Conservation (phyloP, 2,329 filamentous ascomycete species). For the Colletotrichum tropicicola region DNA sequence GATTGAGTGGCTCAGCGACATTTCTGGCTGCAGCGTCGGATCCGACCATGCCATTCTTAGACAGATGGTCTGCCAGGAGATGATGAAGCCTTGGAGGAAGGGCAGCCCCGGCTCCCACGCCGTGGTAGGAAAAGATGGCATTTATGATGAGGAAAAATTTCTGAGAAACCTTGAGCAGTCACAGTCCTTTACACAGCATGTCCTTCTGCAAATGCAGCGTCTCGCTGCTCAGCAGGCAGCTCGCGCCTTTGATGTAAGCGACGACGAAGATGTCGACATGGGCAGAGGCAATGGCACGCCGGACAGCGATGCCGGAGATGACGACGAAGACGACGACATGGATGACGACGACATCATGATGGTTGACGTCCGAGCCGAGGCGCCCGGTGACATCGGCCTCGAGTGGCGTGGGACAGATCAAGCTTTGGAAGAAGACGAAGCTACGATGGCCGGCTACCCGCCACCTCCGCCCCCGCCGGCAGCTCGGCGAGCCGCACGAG, state of each 20-base stretch:
- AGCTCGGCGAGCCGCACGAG: slow-evolving; percentile 51
- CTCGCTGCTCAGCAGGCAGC: slow-evolving; percentile 33
- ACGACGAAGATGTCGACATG: slow-evolving; percentile 41
- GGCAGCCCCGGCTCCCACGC: slow-evolving; percentile 87
- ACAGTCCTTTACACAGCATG: slow-evolving; percentile 46
- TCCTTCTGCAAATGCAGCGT: slow-evolving; percentile 40
- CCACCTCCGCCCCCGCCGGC: slow-evolving; percentile 66
- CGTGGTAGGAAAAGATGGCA: slow-evolving; percentile 78
- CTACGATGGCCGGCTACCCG: slow-evolving; percentile 79
- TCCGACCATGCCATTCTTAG: slow-evolving; percentile 82
- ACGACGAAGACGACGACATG: slow-evolving; percentile 53
- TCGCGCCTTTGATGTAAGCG: slow-evolving; percentile 49
- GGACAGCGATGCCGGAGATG: slow-evolving; percentile 29
- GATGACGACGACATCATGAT: slow-evolving; percentile 68
- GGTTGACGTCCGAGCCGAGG: slow-evolving; percentile 59
- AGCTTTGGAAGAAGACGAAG: slow-evolving; percentile 78
- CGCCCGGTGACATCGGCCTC: slow-evolving; percentile 53
- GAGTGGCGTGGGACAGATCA: slow-evolving; percentile 68
- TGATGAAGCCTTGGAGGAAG: slow-evolving; percentile 86
- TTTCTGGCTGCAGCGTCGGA: slow-evolving; percentile 87
- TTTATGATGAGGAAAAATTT: slow-evolving; percentile 81
- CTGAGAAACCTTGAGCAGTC: slow-evolving; percentile 53
- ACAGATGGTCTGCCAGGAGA: slow-evolving; percentile 87
- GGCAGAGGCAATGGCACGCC: slow-evolving; percentile 31
- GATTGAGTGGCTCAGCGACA: slow-evolving; percentile 94